A percentile compares a stretch with the other conserved stretches of the same genome.
phyloP scores from a whole-genome alignment of 2,329 filamentous ascomycete species.

The Scedosporium aurantiacum region DNA sequence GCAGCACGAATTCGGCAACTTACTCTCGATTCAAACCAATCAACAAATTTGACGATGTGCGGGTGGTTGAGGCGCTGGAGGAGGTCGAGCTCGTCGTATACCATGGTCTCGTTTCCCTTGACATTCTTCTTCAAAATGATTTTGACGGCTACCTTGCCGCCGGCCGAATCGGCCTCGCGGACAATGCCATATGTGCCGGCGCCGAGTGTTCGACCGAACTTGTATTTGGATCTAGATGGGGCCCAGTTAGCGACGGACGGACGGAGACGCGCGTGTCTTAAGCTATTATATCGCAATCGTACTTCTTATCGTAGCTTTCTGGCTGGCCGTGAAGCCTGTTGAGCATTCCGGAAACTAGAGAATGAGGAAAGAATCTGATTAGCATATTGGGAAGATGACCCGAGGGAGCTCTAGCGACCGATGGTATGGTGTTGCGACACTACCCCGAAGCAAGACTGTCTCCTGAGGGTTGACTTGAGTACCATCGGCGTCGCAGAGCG shows the following conservation, averaged over 20 bases:
- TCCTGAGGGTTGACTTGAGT: background rate
- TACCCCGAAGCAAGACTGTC: background rate
- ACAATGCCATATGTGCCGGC: slow-evolving; percentile 98
- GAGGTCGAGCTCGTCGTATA: slow-evolving; percentile 93
- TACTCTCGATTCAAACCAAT: slow-evolving; percentile 98
- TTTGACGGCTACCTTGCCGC: slow-evolving; percentile 87
- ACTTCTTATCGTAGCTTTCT: slow-evolving; percentile 99
- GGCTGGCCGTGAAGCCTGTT: slow-evolving; percentile 95
- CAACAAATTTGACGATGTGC: slow-evolving; percentile 93
- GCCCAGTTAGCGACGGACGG: slow-evolving; percentile 11
- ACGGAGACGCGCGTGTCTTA: background rate
- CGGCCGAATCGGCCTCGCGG: slow-evolving; percentile 77
- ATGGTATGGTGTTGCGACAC: background rate
- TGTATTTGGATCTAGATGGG: slow-evolving; percentile 63
- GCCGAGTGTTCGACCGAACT: slow-evolving; percentile 84
- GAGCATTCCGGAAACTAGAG: slow-evolving; percentile 72
- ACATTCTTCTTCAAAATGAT: slow-evolving; percentile 99
- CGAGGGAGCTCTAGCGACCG: background rate
- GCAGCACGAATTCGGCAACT: slow-evolving; percentile 17
- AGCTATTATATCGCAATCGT: slow-evolving; percentile 17
- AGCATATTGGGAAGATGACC: background rate
- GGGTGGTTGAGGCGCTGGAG: slow-evolving; percentile 83
- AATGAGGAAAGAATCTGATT: background rate
- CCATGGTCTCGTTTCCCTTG: slow-evolving; percentile 96
- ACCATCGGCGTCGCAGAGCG: background rate